Evolutionary conservation across 352 stramenopile species (phyloP), one percentile per base, ranked within the genome.

Genomic region (Phytopythium cucurbitacearum): DNA sequence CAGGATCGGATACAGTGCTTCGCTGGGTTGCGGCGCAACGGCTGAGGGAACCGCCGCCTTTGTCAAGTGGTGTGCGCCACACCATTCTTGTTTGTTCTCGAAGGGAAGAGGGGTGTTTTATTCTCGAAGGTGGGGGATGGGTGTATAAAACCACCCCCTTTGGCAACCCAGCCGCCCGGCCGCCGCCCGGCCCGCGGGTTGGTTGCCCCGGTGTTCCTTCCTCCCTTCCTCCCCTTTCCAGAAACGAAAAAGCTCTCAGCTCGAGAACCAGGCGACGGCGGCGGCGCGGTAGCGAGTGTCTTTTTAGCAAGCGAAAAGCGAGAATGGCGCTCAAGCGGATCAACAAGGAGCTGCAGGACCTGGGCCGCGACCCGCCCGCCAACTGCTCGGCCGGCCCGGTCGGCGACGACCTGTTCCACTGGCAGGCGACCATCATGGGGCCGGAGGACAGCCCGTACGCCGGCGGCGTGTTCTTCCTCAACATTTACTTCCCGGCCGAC

Each of bases 401-500:
- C 51, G 96, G 93, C 53, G 96, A 99, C 49, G 96, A 99, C 71
- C 88, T 99, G 62, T 99, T 99, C 73, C 95, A 97, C 69, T 99
- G 95, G 95, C 94, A 97, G 53, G 94, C 92, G 54, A 89, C 95
- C 60, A 99, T 99, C 65, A 99, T 99, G 96, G 97, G 97, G 56
- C 96, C 97, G 32, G 96, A 99, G 66, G 97, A 99, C 70, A 98
- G 90, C 69, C 97, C 97, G 37, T 99, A 99, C 76, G 87, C 94
- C 42, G 96, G 96, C 46, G 96, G 96, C 49, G 96, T 99, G 48
- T 99, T 98, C 84, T 99, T 99, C 69, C 75, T 99, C 39, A 98
- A 99, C 77, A 99, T 99, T 69, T 96, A 98, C 77, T 99, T 99
- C 74, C 96, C 97, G 49, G 95, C 96, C 39, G 97, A 99, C 72